Base-by-base conservation (phyloP, 1,284 basidiomycete species). In the Sphaerobolus stellatus region DNA sequence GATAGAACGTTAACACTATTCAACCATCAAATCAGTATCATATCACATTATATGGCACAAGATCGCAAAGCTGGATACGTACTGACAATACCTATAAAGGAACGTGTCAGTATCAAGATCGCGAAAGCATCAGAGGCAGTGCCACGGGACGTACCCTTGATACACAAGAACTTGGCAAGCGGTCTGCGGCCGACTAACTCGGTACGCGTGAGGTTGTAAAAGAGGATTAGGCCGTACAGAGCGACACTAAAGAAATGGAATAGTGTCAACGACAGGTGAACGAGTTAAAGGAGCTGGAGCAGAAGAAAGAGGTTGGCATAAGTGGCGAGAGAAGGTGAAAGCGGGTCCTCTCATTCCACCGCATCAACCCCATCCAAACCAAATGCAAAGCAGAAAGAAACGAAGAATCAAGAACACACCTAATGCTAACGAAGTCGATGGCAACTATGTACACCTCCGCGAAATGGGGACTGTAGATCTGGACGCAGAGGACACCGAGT, bases 1-100 rank as follows among this genome's bases (percentile, higher is more conserved):
- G 88, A 66, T 91, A 92, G 66, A 89, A 91, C 1, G 89, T 91
- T 65, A 88, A 85, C 81, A 94, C 87, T 54, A 22, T 38, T n/a
- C 13, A 14, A 18, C 9, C 7, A 8, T 43, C 41, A 43, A 22
- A 16, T 22, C 11, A 43, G 20, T n/a, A n/a, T n/a, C n/a, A n/a
- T n/a, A n/a, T n/a, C 41, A 20, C 14, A 22, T 22, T 43, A 22
- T 20, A 20, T 34, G 29, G 20, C n/a, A 24, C 11, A 28, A n/a
- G n/a, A n/a, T n/a, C n/a, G n/a, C 58, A 67, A 66, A 60, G 66
- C 5, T 24, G 33, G 24, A 30, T 13, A 49, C 47, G 38, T 25
- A 52, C 50, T 47, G 36, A 52, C 40, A 25, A 47, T 52, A 34
- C 44, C 55, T 47, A 20, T 18, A 34, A 4, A 13, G 27, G 7